A percentile compares a stretch with the other conserved stretches of the same genome.
These are phyloP conservation scores for Citrullus mucosospermus DNA, from an alignment of 306 rosid species.

Conservation along the genomic window DNA sequence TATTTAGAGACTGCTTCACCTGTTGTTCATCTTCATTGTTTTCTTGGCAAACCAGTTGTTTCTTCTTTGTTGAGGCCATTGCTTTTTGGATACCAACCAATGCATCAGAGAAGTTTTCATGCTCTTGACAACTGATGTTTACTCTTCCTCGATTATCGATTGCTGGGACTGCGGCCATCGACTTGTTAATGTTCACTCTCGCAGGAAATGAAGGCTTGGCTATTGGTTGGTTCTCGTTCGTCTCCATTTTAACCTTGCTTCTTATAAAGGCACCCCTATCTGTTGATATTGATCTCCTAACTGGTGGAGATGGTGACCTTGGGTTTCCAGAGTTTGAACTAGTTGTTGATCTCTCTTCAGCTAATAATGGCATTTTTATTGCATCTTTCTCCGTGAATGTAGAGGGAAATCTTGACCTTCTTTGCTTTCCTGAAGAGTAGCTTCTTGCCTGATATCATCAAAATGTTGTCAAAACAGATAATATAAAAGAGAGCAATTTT, in stretches of 20 bases:
- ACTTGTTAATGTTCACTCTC: slow-evolving; percentile 49
- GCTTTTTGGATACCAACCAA: slow-evolving; percentile 35
- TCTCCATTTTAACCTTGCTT: slow-evolving; percentile 44
- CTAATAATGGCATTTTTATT: slow-evolving; percentile 33
- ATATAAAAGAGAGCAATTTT: background rate
- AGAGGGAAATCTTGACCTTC: slow-evolving; percentile 69
- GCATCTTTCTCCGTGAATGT: slow-evolving; percentile 48
- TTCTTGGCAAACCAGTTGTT: slow-evolving; percentile 40
- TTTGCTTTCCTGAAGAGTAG: slow-evolving; percentile 81
- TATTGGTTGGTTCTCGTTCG: slow-evolving; percentile 44
- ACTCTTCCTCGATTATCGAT: slow-evolving; percentile 13
- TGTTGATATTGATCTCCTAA: slow-evolving; percentile 75
- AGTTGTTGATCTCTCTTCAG: slow-evolving; percentile 41
- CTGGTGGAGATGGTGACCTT: slow-evolving; percentile 81
- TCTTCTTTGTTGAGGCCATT: slow-evolving; percentile 21
- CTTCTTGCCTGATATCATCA: slow-evolving; percentile 51
- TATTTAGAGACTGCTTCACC: slow-evolving; percentile 40
- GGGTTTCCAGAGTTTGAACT: slow-evolving; percentile 32
- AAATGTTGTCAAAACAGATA: background rate
- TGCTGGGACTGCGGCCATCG: slow-evolving; percentile 28
- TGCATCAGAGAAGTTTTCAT: slow-evolving; percentile 30
- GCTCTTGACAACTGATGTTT: slow-evolving; percentile 34
- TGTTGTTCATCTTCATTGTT: slow-evolving; percentile 49
- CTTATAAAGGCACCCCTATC: slow-evolving; percentile 65
- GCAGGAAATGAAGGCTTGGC: slow-evolving; percentile 43